Percentiles rank a stretch among this genome's conserved stretches.
Conservation (phyloP, 345 rosid species). For the Tarenaya hassleriana region DNA sequence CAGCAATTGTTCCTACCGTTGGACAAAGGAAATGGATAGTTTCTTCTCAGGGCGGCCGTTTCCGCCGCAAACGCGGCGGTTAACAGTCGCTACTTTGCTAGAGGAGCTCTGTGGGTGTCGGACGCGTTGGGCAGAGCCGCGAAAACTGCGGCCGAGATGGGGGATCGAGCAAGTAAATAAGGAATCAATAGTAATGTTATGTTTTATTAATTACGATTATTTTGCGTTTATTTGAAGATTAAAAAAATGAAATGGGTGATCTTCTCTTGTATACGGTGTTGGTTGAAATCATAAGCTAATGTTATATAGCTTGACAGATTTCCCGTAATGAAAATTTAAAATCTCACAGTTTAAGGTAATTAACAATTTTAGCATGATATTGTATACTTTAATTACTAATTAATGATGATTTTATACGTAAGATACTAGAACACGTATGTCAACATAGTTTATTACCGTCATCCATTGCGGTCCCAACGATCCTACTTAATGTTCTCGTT, state of each 20-base stretch:
- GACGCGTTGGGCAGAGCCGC: slow-evolving; percentile 56
- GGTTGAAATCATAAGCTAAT: too few species aligned
- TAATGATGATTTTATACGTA: too few species aligned
- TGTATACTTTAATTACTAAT: too few species aligned
- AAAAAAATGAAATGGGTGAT: background rate
- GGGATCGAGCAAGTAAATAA: slow-evolving; percentile 33
- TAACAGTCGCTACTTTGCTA: slow-evolving; percentile 71
- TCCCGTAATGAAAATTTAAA: too few species aligned
- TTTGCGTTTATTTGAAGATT: background rate
- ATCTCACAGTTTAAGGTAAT: too few species aligned
- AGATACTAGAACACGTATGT: too few species aligned
- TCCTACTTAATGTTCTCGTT: too few species aligned
- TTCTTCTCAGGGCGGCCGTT: slow-evolving; percentile 38
- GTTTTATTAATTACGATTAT: background rate
- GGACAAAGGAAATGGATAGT: slow-evolving; percentile 18
- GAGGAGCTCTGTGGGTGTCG: slow-evolving; percentile 83
- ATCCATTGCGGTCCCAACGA: too few species aligned
- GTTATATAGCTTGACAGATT: too few species aligned
- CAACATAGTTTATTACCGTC: too few species aligned
- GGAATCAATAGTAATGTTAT: background rate
- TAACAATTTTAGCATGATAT: too few species aligned
- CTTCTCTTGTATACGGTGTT: too few species aligned
- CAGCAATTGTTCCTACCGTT: slow-evolving; percentile 25
- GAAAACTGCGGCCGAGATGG: slow-evolving; percentile 63
- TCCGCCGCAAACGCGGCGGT: slow-evolving; percentile 60